Evolutionary conservation across 441 rosid species (phyloP).

Genomic region (Arabidopsis lyrata): DNA sequence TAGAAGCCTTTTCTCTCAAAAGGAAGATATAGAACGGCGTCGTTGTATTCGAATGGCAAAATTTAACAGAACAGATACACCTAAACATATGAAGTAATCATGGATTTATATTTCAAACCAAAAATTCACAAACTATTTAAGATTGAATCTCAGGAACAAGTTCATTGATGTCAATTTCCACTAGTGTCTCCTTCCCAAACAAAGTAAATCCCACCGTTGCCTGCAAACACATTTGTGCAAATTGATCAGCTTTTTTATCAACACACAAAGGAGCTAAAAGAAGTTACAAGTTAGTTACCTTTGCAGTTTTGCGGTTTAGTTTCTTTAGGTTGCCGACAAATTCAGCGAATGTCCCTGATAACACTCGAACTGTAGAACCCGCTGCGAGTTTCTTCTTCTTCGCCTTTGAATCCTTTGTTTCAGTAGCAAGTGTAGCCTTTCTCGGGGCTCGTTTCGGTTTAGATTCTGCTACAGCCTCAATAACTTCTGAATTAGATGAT

Average conservation of each 20-base stretch:
- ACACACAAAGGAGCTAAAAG: conserved; percentile 11
- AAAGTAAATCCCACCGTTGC: conserved; percentile 81
- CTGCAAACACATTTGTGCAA: conserved; percentile 49
- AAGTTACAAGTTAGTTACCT: conserved; percentile 49
- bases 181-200: conserved; percentile 86
- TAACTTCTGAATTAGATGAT: conserved; percentile 38
- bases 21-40: conserved; percentile 12
- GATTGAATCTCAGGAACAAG: conserved; percentile 60
- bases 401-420: conserved; percentile 39
- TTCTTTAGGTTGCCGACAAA: conserved; percentile 77
- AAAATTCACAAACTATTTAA: conserved; percentile 28
- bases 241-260: background rate
- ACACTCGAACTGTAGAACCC: conserved; percentile 75
- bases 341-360: conserved; percentile 79
- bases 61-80: background rate
- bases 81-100: background rate
- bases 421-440: conserved; percentile 42
- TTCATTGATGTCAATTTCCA: conserved; percentile 76
- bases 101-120: conserved; percentile 13
- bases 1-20: too few species aligned
- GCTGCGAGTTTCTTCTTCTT: conserved; percentile 50
- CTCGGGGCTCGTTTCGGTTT: conserved; percentile 46
- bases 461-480: conserved; percentile 41
- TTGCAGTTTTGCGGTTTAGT: conserved; percentile 70
- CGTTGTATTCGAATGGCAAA: background rate